A percentile compares a stretch with the other conserved stretches of the same genome.
Conservation (phyloP, 1,139 yeast genomes). For the Trichomonascaceae sp. region DNA sequence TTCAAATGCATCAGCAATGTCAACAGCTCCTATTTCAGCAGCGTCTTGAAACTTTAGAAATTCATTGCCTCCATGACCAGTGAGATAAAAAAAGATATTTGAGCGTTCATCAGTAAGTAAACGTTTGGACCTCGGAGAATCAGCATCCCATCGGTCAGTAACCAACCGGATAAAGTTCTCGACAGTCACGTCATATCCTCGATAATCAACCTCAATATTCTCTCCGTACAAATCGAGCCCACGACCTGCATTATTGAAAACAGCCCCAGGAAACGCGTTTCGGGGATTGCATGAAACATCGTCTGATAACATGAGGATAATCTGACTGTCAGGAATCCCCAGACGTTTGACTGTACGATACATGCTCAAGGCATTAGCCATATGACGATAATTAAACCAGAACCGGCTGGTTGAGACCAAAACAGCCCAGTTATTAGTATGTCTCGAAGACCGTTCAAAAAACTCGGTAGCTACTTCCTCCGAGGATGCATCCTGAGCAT, state of each 20-base stretch:
- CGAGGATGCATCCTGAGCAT: background rate
- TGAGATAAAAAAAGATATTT: slow-evolving; percentile 87
- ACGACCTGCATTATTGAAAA: slow-evolving; percentile 88
- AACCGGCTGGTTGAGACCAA: slow-evolving; percentile 91
- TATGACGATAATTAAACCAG: slow-evolving; percentile 97
- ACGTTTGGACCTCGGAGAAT: slow-evolving; percentile 88
- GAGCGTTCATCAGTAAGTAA: slow-evolving; percentile 89
- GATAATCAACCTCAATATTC: slow-evolving; percentile 88
- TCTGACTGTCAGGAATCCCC: slow-evolving; percentile 97
- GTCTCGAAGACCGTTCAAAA: slow-evolving; percentile 14
- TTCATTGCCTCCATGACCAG: slow-evolving; percentile 99
- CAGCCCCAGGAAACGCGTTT: slow-evolving; percentile 93
- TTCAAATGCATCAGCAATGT: slow-evolving; percentile 93
- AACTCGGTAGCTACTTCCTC: slow-evolving; percentile 2
- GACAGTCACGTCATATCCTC: slow-evolving; percentile 97
- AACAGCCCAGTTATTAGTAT: slow-evolving; percentile 52
- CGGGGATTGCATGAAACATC: slow-evolving; percentile 97
- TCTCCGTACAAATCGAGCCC: slow-evolving; percentile 94
- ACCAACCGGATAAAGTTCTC: slow-evolving; percentile 85
- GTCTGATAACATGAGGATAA: slow-evolving; percentile 90
- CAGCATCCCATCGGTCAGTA: slow-evolving; percentile 93
- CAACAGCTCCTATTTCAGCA: slow-evolving; percentile 92
- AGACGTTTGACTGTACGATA: slow-evolving; percentile 91
- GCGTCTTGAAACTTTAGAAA: slow-evolving; percentile 97
- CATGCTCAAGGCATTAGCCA: slow-evolving; percentile 93